These are phyloP conservation scores for Medakamo hakoo DNA, from an alignment of 139 green algal genomes.

Conservation along the genomic window DNA sequence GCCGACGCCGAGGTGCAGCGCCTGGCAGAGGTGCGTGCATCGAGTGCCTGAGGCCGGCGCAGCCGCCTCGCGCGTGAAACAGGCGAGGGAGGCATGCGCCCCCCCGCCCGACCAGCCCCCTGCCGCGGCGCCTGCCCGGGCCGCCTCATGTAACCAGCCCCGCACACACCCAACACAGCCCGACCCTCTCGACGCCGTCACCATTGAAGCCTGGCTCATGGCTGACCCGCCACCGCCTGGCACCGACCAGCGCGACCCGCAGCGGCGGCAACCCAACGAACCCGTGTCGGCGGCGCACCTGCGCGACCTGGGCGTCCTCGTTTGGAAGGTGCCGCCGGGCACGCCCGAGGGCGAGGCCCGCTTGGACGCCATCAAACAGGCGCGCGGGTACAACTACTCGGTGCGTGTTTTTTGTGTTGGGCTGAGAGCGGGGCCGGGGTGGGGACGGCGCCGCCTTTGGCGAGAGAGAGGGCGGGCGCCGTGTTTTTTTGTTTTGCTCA, in stretches of 20 bases:
- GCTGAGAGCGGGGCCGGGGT: not conserved
- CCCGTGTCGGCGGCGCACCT: constrained; percentile 22
- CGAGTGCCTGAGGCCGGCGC: too few species aligned
- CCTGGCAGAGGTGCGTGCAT: too few species aligned
- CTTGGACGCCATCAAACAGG: constrained; percentile 60
- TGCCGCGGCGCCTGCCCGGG: too few species aligned
- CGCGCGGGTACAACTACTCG: constrained; percentile 41
- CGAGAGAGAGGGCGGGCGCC: not conserved
- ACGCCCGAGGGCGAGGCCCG: constrained; percentile 40
- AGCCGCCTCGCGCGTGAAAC: too few species aligned
- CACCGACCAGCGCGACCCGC: not conserved
- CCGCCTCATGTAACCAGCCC: too few species aligned
- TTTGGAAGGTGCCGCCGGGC: constrained; percentile 60
- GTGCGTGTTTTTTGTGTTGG: constrained; percentile 6
- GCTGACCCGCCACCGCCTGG: not conserved
- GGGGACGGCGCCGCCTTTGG: not conserved
- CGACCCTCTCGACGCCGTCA: constrained; percentile 5
- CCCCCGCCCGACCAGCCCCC: too few species aligned
- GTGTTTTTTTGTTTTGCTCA: not conserved
- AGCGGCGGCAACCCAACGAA: not conserved
- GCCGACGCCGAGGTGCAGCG: too few species aligned
- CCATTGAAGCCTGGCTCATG: not conserved
- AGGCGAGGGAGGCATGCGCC: too few species aligned
- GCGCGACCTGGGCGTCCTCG: constrained; percentile 54
- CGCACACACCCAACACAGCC: too few species aligned